These are phyloP conservation scores for Oxytropis ochrocephala DNA, from an alignment of 306 rosid species.

Conservation along the genomic window DNA sequence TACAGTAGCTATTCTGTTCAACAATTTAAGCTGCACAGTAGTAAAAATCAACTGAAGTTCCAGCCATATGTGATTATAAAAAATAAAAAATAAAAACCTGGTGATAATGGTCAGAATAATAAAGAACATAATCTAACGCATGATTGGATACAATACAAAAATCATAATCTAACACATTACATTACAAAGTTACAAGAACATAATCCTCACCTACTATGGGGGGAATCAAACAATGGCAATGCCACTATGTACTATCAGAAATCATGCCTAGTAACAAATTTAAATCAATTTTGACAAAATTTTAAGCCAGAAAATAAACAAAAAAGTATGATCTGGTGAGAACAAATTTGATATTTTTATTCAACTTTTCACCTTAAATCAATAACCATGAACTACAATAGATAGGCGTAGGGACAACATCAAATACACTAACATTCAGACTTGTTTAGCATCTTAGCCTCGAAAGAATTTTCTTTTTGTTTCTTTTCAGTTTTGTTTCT, in stretches of 20 bases:
- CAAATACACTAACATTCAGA: not conserved
- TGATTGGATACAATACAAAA: not conserved
- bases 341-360: not conserved
- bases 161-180: not conserved
- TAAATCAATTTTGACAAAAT: not conserved
- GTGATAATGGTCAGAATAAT: not conserved
- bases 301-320: not conserved
- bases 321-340: not conserved
- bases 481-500: not conserved
- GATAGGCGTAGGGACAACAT: not conserved
- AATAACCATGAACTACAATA: not conserved
- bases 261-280: not conserved
- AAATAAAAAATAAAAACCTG: slow-evolving; percentile 1
- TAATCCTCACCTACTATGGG: not conserved
- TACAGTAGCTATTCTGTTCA: slow-evolving; percentile 85
- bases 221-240: not conserved
- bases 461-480: not conserved
- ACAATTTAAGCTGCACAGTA: slow-evolving; percentile 69
- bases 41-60: slow-evolving; percentile 22
- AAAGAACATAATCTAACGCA: not conserved
- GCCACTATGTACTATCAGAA: not conserved
- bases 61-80: slow-evolving; percentile 3
- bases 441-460: not conserved
- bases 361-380: not conserved
- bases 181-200: not conserved